A percentile compares a stretch with the other conserved stretches of the same genome.
Evolutionary conservation across 2,329 filamentous ascomycete species (phyloP).

Genomic region (Coniosporium tulheliwenetii): DNA sequence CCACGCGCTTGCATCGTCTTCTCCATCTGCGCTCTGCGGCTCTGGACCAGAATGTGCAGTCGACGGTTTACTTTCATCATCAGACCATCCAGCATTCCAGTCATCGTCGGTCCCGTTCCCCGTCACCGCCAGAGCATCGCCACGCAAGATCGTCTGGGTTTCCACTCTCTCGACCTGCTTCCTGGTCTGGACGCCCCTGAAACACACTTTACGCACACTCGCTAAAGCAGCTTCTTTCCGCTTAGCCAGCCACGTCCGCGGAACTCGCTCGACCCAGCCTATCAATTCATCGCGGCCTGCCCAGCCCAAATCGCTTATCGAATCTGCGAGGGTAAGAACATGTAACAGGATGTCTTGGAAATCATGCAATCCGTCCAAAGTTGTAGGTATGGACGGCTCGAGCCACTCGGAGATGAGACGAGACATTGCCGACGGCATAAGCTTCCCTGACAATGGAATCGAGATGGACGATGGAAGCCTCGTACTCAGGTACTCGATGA

Average conservation of each 20-base stretch:
- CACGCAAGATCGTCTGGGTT: slow-evolving; percentile 59
- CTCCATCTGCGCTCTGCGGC: slow-evolving; percentile 17
- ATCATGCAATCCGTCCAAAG: slow-evolving; percentile 50
- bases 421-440: slow-evolving; percentile 54
- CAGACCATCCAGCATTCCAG: slow-evolving; percentile 71
- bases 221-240: slow-evolving; percentile 68
- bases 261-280: slow-evolving; percentile 68
- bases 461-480: slow-evolving; percentile 33
- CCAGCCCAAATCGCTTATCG: slow-evolving; percentile 48
- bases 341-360: slow-evolving; percentile 59
- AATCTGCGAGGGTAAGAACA: slow-evolving; percentile 47
- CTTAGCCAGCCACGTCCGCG: slow-evolving; percentile 72
- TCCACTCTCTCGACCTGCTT: slow-evolving; percentile 71
- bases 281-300: slow-evolving; percentile 44
- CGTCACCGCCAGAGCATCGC: slow-evolving; percentile 48
- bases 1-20: slow-evolving; percentile 34
- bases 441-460: slow-evolving; percentile 44
- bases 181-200: slow-evolving; percentile 48
- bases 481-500: slow-evolving; percentile 35
- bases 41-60: slow-evolving; percentile 10
- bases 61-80: slow-evolving; percentile 33
- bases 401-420: slow-evolving; percentile 62
- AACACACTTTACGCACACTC: slow-evolving; percentile 52
- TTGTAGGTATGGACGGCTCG: slow-evolving; percentile 57
- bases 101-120: slow-evolving; percentile 34